Conservation (phyloP, 2,329 filamentous ascomycete genomes). For the Dactylellina drechsleri region DNA sequence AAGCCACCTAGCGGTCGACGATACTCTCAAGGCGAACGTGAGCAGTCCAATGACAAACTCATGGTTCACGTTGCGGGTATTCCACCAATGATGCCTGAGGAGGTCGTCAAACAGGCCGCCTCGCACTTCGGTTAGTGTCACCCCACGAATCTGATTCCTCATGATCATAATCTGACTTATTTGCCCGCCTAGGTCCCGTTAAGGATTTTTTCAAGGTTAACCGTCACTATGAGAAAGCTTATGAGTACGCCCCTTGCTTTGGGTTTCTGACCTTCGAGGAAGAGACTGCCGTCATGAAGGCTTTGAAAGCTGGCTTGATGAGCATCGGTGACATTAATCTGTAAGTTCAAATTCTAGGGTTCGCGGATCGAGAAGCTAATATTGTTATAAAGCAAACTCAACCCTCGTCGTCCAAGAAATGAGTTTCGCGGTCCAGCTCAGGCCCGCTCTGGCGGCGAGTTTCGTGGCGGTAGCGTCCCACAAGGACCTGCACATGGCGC, state of each 20-base stretch:
- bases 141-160: background rate
- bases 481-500: conserved; percentile 3
- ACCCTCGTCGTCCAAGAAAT: conserved; percentile 40
- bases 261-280: conserved; percentile 51
- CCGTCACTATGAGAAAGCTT: conserved; percentile 38
- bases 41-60: conserved; percentile 40
- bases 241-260: conserved; percentile 45
- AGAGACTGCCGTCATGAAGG: conserved; percentile 33
- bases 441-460: conserved; percentile 16
- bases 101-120: conserved; percentile 46
- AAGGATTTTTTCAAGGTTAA: conserved; percentile 53
- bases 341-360: conserved; percentile 20
- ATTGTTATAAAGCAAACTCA: conserved; percentile 21
- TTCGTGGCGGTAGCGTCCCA: conserved; percentile 12
- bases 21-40: conserved; percentile 18
- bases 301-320: conserved; percentile 34
- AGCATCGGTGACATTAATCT: conserved; percentile 26
- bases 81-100: conserved; percentile 53
- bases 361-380: background rate
- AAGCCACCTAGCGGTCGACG: conserved; percentile 25
- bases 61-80: conserved; percentile 41
- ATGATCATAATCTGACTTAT: background rate
- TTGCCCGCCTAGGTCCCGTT: conserved; percentile 19
- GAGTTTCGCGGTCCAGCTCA: conserved; percentile 24
- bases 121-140: conserved; percentile 40